Percentiles rank a stretch among this genome's conserved stretches.
These are phyloP conservation scores for Rhizomucor miehei DNA, from an alignment of 371 early-diverging fungal genomes.

Conservation along the genomic window DNA sequence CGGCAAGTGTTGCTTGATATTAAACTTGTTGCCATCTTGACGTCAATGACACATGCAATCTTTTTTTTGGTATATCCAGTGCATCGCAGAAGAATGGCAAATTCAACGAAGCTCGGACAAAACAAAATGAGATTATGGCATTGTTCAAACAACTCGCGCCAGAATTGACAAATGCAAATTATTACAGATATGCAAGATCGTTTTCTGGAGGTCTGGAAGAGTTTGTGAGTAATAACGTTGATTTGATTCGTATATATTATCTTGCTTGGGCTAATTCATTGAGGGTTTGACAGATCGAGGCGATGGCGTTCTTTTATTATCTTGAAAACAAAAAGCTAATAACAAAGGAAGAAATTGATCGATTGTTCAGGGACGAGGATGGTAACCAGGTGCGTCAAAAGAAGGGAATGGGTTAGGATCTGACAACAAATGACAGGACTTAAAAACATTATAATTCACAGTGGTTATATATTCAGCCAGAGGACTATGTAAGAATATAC, in stretches of 20 bases:
- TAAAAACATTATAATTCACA: neutral
- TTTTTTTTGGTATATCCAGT: too few species aligned
- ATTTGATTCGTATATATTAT: neutral
- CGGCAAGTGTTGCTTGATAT: slow-evolving; percentile 39
- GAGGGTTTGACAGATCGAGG: slow-evolving; percentile 51
- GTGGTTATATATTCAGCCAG: slow-evolving; percentile 36
- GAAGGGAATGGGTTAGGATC: neutral
- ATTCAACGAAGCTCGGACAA: slow-evolving; percentile 41
- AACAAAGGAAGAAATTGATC: slow-evolving; percentile 43
- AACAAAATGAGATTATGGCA: slow-evolving; percentile 44
- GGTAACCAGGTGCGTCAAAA: slow-evolving; percentile 19
- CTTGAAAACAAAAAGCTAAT: slow-evolving; percentile 44
- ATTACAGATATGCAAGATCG: slow-evolving; percentile 48
- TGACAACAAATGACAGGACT: neutral
- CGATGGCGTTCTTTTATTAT: slow-evolving; percentile 55
- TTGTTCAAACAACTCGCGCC: slow-evolving; percentile 45
- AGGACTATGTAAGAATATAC: slow-evolving; percentile 47
- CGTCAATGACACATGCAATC: neutral
- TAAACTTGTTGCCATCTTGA: too few species aligned
- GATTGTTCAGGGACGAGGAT: slow-evolving; percentile 36
- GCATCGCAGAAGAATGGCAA: slow-evolving; percentile 8
- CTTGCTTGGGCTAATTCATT: neutral
- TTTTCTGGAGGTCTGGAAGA: slow-evolving; percentile 53
- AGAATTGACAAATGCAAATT: slow-evolving; percentile 54
- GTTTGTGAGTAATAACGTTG: slow-evolving; percentile 35